Conservation (phyloP, 2,329 filamentous ascomycete species). For the Neofusicoccum laricinum region DNA sequence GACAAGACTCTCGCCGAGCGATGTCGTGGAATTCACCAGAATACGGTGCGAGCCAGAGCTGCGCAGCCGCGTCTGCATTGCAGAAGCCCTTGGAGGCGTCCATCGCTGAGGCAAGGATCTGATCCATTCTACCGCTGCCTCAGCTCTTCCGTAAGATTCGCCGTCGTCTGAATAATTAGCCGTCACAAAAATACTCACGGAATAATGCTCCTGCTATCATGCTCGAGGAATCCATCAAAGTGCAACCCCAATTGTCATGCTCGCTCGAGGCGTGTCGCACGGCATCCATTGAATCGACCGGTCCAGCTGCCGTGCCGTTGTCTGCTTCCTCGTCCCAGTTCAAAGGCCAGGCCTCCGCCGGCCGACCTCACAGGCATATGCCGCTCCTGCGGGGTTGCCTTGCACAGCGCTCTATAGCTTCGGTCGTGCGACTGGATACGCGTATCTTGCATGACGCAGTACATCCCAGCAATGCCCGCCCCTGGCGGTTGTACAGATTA, state of each 20-base stretch:
- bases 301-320: background rate
- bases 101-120: background rate
- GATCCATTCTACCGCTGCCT: background rate
- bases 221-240: background rate
- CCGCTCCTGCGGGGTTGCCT: background rate
- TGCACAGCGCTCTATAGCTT: background rate
- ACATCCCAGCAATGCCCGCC: background rate
- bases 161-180: background rate
- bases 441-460: slow-evolving; percentile 10
- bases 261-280: background rate
- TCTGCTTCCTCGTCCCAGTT: background rate
- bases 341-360: background rate
- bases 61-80: background rate
- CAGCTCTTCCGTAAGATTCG: background rate
- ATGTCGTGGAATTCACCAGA: background rate
- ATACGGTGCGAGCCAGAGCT: background rate
- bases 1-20: background rate
- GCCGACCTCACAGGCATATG: background rate
- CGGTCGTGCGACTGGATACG: background rate
- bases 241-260: background rate
- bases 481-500: background rate
- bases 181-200: too few relatives aligned
- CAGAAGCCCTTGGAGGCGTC: background rate
- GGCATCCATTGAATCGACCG: background rate
- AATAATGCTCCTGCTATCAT: background rate